Conservation (phyloP, 164 flowering plant species). For the Liquidambar formosana region DNA sequence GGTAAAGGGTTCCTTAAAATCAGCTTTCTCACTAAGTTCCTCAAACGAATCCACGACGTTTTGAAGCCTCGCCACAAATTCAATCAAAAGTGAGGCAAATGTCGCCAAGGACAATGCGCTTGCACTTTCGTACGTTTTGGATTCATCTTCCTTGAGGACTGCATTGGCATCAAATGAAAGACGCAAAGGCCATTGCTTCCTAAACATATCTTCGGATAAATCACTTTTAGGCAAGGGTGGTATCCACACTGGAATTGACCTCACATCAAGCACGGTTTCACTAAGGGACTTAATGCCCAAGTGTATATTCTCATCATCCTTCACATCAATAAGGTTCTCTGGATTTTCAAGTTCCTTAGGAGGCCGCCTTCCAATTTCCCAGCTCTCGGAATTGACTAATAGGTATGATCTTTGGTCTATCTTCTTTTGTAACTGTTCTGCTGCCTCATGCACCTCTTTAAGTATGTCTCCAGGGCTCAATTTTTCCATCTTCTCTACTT, state of each 20-base stretch:
- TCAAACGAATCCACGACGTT: conserved; percentile 71
- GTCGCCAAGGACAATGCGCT: conserved; percentile 81
- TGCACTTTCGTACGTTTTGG: conserved; percentile 79
- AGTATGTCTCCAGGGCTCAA: conserved; percentile 52
- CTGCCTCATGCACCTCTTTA: conserved; percentile 71
- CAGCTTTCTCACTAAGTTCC: conserved; percentile 71
- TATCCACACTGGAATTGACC: conserved; percentile 16
- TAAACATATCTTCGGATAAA: conserved; percentile 36
- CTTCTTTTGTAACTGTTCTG: conserved; percentile 77
- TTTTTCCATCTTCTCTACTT: conserved; percentile 78
- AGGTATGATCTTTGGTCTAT: conserved; percentile 75
- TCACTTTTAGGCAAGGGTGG: conserved; percentile 22
- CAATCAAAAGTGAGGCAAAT: conserved; percentile 83
- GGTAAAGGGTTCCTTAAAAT: conserved; percentile 60
- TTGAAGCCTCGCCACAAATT: conserved; percentile 96
- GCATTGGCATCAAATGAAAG: conserved; percentile 33
- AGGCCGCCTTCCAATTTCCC: conserved; percentile 52
- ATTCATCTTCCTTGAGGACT: conserved; percentile 40
- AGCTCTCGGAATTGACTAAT: conserved; percentile 66
- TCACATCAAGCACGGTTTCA: conserved; percentile 41
- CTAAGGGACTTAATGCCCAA: conserved; percentile 51
- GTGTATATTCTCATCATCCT: conserved; percentile 31
- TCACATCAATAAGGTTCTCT: conserved; percentile 23
- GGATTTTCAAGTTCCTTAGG: conserved; percentile 36
- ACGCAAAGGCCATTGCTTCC: conserved; percentile 58